phyloP scores from a whole-genome alignment of 495 filamentous ascomycete species.

The Schizothecium vesticola region DNA sequence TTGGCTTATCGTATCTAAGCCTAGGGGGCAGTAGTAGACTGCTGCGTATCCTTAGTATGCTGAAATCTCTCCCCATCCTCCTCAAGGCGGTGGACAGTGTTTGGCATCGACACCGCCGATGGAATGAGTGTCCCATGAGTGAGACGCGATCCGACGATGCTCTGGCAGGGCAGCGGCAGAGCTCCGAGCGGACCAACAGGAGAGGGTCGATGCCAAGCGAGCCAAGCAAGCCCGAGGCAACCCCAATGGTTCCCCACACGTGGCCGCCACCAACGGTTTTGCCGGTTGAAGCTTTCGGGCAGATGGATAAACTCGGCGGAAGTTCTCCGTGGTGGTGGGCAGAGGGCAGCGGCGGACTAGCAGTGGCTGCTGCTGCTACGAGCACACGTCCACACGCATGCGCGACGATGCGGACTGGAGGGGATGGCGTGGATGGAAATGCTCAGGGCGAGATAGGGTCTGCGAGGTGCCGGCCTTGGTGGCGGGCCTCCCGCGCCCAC shows the following conservation, averaged over 20 bases:
- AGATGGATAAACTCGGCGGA: conserved; percentile 25
- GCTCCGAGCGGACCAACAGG: not conserved
- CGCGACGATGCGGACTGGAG: not conserved
- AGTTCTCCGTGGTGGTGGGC: not conserved
- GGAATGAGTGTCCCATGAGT: not conserved
- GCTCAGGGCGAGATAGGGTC: not conserved
- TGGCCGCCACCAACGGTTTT: conserved; percentile 26
- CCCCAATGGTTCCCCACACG: conserved; percentile 23
- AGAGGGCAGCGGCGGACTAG: not conserved
- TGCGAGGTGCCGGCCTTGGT: not conserved
- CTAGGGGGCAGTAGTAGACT: not conserved
- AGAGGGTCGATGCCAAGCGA: not conserved
- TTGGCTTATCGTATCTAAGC: conserved; percentile 18
- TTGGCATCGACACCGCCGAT: not conserved
- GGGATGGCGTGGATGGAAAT: no score
- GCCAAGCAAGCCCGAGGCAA: conserved; percentile 9
- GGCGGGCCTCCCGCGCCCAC: not conserved
- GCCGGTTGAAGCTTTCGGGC: conserved; percentile 29
- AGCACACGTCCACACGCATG: not conserved
- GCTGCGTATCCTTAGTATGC: not conserved
- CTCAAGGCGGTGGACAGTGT: conserved; percentile 13
- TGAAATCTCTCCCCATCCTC: not conserved
- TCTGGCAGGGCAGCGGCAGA: not conserved
- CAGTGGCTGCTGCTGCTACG: not conserved
- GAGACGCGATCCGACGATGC: not conserved